Evolutionary conservation across 768 basidiomycete genomes (phyloP).

Genomic region (Leucocoprinus leucothites): DNA sequence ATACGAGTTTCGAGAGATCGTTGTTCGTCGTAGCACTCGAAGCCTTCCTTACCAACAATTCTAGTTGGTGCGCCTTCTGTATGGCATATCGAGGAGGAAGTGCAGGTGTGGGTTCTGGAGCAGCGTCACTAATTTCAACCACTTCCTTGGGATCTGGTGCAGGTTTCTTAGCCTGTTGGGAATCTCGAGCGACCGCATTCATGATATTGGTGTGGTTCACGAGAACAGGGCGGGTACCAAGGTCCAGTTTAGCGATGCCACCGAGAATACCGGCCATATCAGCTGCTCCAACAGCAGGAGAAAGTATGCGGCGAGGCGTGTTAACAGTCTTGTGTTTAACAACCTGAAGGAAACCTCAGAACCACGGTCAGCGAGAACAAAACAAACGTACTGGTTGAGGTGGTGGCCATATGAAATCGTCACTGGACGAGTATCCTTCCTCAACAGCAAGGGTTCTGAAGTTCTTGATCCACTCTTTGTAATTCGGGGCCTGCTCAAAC

Average conservation of each 20-base stretch:
- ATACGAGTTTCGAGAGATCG: slow-evolving; percentile 49
- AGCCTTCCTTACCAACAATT: slow-evolving; percentile 41
- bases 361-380: neutral
- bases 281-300: slow-evolving; percentile 31
- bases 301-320: slow-evolving; percentile 33
- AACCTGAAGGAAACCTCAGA: slow-evolving; percentile 17
- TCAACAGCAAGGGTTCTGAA: slow-evolving; percentile 62
- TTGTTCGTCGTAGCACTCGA: slow-evolving; percentile 50
- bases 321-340: slow-evolving; percentile 28
- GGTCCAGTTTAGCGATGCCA: slow-evolving; percentile 55
- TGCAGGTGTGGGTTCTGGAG: slow-evolving; percentile 21
- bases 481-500: slow-evolving; percentile 70
- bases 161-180: slow-evolving; percentile 25
- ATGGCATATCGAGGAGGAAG: slow-evolving; percentile 28
- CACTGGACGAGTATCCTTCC: slow-evolving; percentile 52
- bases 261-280: slow-evolving; percentile 57
- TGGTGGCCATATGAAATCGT: slow-evolving; percentile 74
- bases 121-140: slow-evolving; percentile 46
- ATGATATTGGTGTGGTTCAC: slow-evolving; percentile 49
- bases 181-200: slow-evolving; percentile 29
- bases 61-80: slow-evolving; percentile 54
- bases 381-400: slow-evolving; percentile 29
- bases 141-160: slow-evolving; percentile 22
- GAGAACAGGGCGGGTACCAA: slow-evolving; percentile 48
- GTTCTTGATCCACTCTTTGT: slow-evolving; percentile 58